Evolutionary conservation across 345 rosid species (phyloP).

Genomic region (Melastoma malabathricum): DNA sequence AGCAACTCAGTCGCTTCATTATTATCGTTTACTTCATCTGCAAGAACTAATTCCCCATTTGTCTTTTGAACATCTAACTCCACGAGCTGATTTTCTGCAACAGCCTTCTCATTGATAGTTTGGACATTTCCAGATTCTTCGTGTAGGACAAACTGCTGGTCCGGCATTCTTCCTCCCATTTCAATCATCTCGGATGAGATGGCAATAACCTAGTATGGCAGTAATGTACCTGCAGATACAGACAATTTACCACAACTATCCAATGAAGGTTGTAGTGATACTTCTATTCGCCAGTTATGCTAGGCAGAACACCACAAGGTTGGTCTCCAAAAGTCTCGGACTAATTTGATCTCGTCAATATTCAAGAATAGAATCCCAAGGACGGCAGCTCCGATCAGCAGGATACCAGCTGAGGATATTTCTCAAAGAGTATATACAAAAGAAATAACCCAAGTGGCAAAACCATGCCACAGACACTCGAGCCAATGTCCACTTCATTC

Average conservation of each 20-base stretch:
- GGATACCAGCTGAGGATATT: constrained; percentile 45
- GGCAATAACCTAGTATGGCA: constrained; percentile 21
- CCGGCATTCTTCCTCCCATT: constrained; percentile 26
- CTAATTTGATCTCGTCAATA: constrained; percentile 53
- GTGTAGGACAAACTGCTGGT: constrained; percentile 10
- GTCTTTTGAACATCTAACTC: constrained; percentile 6
- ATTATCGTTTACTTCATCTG: constrained; percentile 10
- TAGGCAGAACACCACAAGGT: constrained; percentile 44
- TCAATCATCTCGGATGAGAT: constrained; percentile 11
- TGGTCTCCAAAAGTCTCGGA: constrained; percentile 54
- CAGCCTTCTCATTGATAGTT: constrained; percentile 6
- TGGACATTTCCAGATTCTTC: constrained; percentile 8
- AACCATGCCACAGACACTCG: constrained; percentile 1
- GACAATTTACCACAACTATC: constrained; percentile 27
- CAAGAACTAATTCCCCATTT: constrained; percentile 9
- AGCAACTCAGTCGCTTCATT: constrained; percentile 11
- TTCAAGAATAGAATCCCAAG: constrained; percentile 39
- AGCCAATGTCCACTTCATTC: too few relatives aligned
- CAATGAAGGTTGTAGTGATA: constrained; percentile 9
- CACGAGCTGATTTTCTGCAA: constrained; percentile 9
- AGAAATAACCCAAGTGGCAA: constrained; percentile 20
- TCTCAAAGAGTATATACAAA: constrained; percentile 37
- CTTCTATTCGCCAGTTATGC: constrained; percentile 38
- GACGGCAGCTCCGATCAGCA: constrained; percentile 52
- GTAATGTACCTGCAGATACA: constrained; percentile 45